phyloP scores from a whole-genome alignment of 2,329 filamentous ascomycete species.

The Fusarium hainanense region DNA sequence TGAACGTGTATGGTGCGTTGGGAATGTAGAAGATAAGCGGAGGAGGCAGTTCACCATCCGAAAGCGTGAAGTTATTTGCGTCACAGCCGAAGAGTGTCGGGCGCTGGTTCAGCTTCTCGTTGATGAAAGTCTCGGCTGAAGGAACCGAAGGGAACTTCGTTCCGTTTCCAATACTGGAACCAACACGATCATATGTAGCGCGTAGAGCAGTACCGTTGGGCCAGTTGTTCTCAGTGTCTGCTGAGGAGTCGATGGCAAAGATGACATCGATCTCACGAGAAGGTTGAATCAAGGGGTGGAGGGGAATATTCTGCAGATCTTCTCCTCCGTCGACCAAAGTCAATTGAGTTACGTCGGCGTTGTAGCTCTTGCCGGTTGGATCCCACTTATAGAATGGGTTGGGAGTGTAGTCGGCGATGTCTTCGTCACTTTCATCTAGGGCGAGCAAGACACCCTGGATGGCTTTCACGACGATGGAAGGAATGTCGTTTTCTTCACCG shows the following conservation, averaged over 20 bases:
- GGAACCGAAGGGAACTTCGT: conserved; percentile 70
- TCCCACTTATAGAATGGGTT: conserved; percentile 70
- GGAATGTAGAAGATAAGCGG: conserved; percentile 90
- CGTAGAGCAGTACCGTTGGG: conserved; percentile 70
- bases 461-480: conserved; percentile 55
- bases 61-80: conserved; percentile 54
- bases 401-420: conserved; percentile 77
- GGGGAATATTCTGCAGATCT: conserved; percentile 82
- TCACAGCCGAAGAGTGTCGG: conserved; percentile 74
- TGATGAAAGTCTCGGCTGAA: conserved; percentile 64
- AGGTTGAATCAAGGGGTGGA: conserved; percentile 69
- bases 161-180: conserved; percentile 60
- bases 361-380: conserved; percentile 53
- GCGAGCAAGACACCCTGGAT: conserved; percentile 61
- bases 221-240: conserved; percentile 68
- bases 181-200: conserved; percentile 67
- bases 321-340: conserved; percentile 85
- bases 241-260: conserved; percentile 72
- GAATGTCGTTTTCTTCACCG: conserved; percentile 63
- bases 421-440: conserved; percentile 70
- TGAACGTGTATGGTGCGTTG: conserved; percentile 76
- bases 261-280: conserved; percentile 68
- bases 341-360: conserved; percentile 62
- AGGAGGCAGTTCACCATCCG: conserved; percentile 57
- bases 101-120: conserved; percentile 68